A percentile compares a stretch with the other conserved stretches of the same genome.
These are phyloP conservation scores for Alternaria gaisen DNA, from an alignment of 2,329 filamentous ascomycete species.

Conservation along the genomic window DNA sequence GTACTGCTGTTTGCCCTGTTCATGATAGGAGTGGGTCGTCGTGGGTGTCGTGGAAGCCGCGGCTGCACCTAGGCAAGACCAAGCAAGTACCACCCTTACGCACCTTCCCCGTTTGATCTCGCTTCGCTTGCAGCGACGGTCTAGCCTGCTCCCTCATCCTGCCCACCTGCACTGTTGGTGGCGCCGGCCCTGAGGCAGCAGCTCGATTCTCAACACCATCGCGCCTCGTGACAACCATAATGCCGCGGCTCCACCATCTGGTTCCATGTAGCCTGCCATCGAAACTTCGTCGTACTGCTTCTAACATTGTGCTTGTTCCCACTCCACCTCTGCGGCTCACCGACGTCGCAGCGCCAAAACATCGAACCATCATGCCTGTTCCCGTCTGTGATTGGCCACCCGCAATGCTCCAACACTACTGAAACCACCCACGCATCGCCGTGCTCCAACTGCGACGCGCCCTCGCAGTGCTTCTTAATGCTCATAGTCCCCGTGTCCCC, in stretches of 20 bases:
- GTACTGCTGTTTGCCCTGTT: neutral
- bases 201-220: constrained; percentile 16
- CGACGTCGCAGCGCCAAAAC: constrained; percentile 37
- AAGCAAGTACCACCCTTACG: constrained; percentile 11
- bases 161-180: constrained; percentile 16
- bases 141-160: constrained; percentile 19
- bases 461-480: constrained; percentile 46
- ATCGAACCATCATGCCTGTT: constrained; percentile 34
- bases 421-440: constrained; percentile 47
- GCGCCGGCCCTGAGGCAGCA: constrained; percentile 15
- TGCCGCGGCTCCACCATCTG: constrained; percentile 2
- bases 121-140: constrained; percentile 19
- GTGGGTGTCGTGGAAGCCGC: constrained; percentile 15
- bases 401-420: constrained; percentile 43
- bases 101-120: constrained; percentile 29
- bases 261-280: neutral
- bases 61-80: constrained; percentile 4
- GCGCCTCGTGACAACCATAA: constrained; percentile 4
- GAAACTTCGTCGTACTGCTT: neutral
- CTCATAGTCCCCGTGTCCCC: constrained; percentile 36
- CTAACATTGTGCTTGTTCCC: neutral
- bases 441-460: constrained; percentile 44
- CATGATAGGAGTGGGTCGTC: neutral
- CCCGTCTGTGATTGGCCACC: constrained; percentile 40
- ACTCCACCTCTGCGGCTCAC: constrained; percentile 14